Base-by-base conservation (phyloP, 768 basidiomycete genomes). In the Harrya chromipes region DNA sequence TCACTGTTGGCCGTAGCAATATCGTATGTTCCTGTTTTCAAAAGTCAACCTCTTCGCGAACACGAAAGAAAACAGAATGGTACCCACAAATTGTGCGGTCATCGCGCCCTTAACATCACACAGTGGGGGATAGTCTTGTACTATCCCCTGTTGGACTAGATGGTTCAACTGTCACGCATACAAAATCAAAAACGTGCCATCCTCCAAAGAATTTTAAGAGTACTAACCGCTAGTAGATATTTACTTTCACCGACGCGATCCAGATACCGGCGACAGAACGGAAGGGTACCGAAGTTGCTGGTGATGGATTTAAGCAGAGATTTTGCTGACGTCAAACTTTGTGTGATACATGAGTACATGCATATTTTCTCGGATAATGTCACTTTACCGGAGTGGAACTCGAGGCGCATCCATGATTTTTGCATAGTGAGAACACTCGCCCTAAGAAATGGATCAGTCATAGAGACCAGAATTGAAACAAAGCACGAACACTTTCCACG, bases 391-490 rank as follows among this genome's bases (percentile, higher is more conserved):
- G 21, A 95, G 73, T 6, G 85, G 82, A 8, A 84, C 84, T 60
- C 81, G 78, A 8, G 86, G 85, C 0, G 83, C 85, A 66, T 90
- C 80, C 47, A 75, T 65, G 21, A 80, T 77, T 63, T 78, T 80
- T 11, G 93, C 93, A 65, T 95, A 99, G 67, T 97, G 97, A 21
- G 94, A 97, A 60, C 85, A 88, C 26, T 94, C 94, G 17, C 94
- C 94, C 88, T 93, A 56, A 23, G 42, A 20, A 34, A 29, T 21
- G 6, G 40, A 43, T 24, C 39, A 46, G 19, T 40, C 48, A 46
- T 40, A 2, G 19, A 49, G 16, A 26, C 17, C 19, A 29, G 19
- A 31, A 27, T 13, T 13, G 26, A 40, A 55, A 17, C 6, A 26
- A 37, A 13, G 63, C 73, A 59, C 54, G 9, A 58, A 90, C 91